Evolutionary conservation across 108 stramenopile species (phyloP).

Genomic region (Craspedostauros australis): DNA sequence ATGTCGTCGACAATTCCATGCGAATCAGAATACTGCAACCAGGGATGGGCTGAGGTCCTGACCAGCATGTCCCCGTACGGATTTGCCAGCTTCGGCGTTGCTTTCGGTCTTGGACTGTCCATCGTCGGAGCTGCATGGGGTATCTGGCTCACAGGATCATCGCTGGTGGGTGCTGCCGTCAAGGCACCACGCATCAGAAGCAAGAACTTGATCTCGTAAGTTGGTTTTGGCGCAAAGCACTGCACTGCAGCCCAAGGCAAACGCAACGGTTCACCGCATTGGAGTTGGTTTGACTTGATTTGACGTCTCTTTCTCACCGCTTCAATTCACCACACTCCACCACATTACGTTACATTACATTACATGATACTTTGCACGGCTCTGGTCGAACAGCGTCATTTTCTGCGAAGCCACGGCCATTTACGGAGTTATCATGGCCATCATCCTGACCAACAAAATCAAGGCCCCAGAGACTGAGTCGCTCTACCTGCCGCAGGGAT

Average conservation of each 20-base stretch:
- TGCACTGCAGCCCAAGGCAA: neutral
- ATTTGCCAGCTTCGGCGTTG: slow-evolving; percentile 95
- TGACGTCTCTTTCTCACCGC: neutral
- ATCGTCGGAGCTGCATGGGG: slow-evolving; percentile 98
- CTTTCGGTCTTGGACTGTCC: slow-evolving; percentile 92
- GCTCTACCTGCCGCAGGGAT: slow-evolving; percentile 57
- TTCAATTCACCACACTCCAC: neutral
- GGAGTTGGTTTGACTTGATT: too few species aligned
- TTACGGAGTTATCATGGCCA: slow-evolving; percentile 99
- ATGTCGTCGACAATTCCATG: too few species aligned
- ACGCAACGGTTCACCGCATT: too few species aligned
- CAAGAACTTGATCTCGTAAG: slow-evolving; percentile 96
- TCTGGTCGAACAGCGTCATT: slow-evolving; percentile 93
- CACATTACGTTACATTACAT: too few species aligned
- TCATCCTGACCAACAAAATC: slow-evolving; percentile 94
- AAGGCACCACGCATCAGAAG: slow-evolving; percentile 97
- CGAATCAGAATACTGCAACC: slow-evolving; percentile 67
- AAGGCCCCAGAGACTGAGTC: slow-evolving; percentile 71
- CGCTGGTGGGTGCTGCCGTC: slow-evolving; percentile 96
- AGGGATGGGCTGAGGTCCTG: slow-evolving; percentile 95
- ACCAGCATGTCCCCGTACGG: slow-evolving; percentile 98
- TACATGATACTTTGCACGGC: too few species aligned
- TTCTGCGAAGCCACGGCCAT: slow-evolving; percentile 99
- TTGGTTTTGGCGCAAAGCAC: neutral
- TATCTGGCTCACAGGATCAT: slow-evolving; percentile 94